phyloP scores from a whole-genome alignment of 2,329 filamentous ascomycete genomes.

The Monosporascus sp. region DNA sequence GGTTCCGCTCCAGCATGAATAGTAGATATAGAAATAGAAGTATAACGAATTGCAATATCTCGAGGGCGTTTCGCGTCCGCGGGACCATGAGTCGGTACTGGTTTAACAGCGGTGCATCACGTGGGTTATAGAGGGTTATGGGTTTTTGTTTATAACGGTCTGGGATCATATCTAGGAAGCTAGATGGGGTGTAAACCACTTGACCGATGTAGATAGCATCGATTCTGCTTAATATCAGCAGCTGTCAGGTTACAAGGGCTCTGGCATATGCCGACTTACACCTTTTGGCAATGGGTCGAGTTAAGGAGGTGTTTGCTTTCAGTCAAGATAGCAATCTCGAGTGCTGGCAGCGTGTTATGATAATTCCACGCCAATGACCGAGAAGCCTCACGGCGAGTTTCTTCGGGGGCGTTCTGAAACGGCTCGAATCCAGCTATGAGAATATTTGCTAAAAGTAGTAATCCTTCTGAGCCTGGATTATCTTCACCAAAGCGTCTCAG shows the following conservation, averaged over 20 bases:
- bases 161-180: conserved; percentile 77
- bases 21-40: conserved; percentile 64
- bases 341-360: conserved; percentile 62
- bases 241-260: background rate
- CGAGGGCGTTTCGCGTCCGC: conserved; percentile 68
- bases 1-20: conserved; percentile 65
- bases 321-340: conserved; percentile 78
- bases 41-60: conserved; percentile 67
- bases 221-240: conserved; percentile 38
- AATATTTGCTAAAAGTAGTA: conserved; percentile 71
- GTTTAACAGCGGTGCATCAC: conserved; percentile 69
- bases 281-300: conserved; percentile 72
- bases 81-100: conserved; percentile 83
- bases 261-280: conserved; percentile 34
- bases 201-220: conserved; percentile 76
- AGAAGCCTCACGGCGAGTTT: conserved; percentile 56
- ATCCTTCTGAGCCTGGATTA: conserved; percentile 62
- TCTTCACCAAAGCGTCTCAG: conserved; percentile 75
- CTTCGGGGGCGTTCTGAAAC: conserved; percentile 72
- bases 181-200: conserved; percentile 76
- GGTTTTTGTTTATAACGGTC: conserved; percentile 82
- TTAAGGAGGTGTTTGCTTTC: conserved; percentile 75
- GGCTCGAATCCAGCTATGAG: conserved; percentile 80
- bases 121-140: conserved; percentile 74
- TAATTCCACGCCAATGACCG: conserved; percentile 41